phyloP scores from a whole-genome alignment of 257 asterid genomes.

The Penstemon eatonii region DNA sequence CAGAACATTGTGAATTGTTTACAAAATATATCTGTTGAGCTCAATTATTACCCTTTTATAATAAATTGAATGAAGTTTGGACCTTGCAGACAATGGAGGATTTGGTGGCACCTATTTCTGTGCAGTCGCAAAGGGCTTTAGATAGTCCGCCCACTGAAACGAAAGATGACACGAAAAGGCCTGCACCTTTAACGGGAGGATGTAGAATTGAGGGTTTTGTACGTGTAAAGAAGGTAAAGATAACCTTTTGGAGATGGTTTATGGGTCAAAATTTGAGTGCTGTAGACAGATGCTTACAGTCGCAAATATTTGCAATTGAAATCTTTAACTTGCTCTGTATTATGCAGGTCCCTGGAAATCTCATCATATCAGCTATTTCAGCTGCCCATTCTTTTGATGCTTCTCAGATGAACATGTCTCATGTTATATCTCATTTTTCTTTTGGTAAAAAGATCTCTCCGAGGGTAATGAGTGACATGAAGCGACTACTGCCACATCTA shows the following conservation, averaged over 20 bases:
- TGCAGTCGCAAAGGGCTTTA: constrained; percentile 55
- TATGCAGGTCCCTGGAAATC: constrained; percentile 93
- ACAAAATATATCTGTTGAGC: constrained; percentile 4
- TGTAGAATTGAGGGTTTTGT: constrained; percentile 95
- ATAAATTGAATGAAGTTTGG: constrained; percentile 25
- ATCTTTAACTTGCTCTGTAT: constrained; percentile 25
- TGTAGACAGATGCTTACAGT: background rate
- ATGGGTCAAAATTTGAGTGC: background rate
- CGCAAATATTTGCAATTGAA: background rate
- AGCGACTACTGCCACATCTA: constrained; percentile 69
- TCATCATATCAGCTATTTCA: constrained; percentile 86
- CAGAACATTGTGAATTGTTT: constrained; percentile 7
- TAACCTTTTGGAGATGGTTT: constrained; percentile 18
- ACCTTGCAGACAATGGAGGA: constrained; percentile 80
- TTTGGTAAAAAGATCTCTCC: constrained; percentile 83
- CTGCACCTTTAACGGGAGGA: constrained; percentile 94
- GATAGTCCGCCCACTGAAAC: constrained; percentile 37
- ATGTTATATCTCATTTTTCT: constrained; percentile 69
- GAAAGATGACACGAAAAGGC: constrained; percentile 59
- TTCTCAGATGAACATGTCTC: constrained; percentile 98
- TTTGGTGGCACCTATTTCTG: constrained; percentile 73
- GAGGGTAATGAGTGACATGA: constrained; percentile 64
- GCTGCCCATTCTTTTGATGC: constrained; percentile 91
- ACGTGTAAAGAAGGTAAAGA: constrained; percentile 89
- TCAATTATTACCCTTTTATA: constrained; percentile 10